Evolutionary conservation across 192 early-diverging fungal genomes (phyloP).

Genomic region (Endogone sp.): DNA sequence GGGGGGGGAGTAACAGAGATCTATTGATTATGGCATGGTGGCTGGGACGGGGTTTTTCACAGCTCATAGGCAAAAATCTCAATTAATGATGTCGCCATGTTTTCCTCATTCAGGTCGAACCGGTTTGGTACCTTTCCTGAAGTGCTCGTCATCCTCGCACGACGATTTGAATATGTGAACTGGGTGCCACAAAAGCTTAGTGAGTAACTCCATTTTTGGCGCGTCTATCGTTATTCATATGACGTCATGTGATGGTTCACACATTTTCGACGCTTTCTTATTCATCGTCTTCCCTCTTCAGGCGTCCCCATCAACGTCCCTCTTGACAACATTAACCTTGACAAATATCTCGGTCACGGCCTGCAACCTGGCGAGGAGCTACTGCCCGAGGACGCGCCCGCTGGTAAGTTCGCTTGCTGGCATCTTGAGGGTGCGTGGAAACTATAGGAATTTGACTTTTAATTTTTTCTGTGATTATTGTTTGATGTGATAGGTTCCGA

Average conservation of each 20-base stretch:
- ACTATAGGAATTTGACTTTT: background rate
- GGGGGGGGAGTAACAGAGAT: too few relatives aligned
- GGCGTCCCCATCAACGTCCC: constrained; percentile 58
- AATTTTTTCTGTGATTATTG: constrained; percentile 6
- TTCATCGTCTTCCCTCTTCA: too few relatives aligned
- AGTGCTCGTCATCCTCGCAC: constrained; percentile 65
- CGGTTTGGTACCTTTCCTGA: constrained; percentile 77
- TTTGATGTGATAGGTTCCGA: too few relatives aligned
- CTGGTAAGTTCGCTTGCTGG: too few relatives aligned
- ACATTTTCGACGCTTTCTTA: too few relatives aligned
- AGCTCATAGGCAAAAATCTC: background rate
- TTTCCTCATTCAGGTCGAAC: constrained; percentile 8
- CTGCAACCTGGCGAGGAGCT: constrained; percentile 62
- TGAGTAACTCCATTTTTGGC: too few relatives aligned
- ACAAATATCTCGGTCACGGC: constrained; percentile 65
- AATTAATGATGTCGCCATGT: background rate
- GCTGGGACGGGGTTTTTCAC: too few relatives aligned
- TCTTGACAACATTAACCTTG: constrained; percentile 53
- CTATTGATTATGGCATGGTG: background rate
- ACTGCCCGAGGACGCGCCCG: constrained; percentile 66
- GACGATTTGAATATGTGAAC: constrained; percentile 72
- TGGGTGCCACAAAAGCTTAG: constrained; percentile 75
- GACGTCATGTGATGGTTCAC: too few relatives aligned
- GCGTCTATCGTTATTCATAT: too few relatives aligned
- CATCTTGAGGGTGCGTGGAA: too few relatives aligned